Conservation (phyloP, 1,284 basidiomycete genomes). For the Apiotrichum brassicae region DNA sequence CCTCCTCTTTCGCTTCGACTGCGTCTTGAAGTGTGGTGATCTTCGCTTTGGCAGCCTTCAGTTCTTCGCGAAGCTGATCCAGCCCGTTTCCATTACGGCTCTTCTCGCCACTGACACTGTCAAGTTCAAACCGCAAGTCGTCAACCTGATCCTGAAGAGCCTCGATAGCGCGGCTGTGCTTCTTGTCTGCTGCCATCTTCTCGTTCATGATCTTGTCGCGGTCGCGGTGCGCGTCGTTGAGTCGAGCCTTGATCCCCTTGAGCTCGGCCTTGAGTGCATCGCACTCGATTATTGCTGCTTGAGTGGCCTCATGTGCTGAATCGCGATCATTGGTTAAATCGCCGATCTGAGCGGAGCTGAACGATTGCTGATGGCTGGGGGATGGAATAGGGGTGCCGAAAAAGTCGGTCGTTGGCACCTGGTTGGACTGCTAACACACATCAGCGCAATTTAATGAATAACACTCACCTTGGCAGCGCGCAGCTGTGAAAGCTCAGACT, state of each 20-base stretch:
- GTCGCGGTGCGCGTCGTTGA: conserved; percentile 16
- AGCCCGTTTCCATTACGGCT: conserved; percentile 11
- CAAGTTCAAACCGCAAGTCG: conserved; percentile 40
- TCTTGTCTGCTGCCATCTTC: conserved; percentile 39
- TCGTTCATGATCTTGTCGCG: conserved; percentile 44
- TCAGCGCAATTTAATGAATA: neutral
- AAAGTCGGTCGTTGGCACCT: neutral
- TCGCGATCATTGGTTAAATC: conserved; percentile 25
- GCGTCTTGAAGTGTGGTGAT: neutral
- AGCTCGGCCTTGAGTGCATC: conserved; percentile 20
- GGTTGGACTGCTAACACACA: neutral
- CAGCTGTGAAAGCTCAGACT: conserved; percentile 22
- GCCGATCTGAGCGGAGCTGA: conserved; percentile 21
- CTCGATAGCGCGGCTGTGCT: conserved; percentile 28
- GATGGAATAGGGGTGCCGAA: neutral
- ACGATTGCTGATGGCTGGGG: neutral
- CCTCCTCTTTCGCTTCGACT: conserved; percentile 6
- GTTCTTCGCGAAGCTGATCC: conserved; percentile 21
- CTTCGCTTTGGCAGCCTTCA: conserved; percentile 1
- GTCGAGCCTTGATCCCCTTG: neutral
- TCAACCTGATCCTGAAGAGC: conserved; percentile 34
- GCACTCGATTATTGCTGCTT: conserved; percentile 11
- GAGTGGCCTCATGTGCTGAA: conserved; percentile 4
- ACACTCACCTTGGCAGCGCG: conserved; percentile 19
- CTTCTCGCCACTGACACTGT: conserved; percentile 21